phyloP scores from a whole-genome alignment of 2,329 filamentous ascomycete species.

The Talaromyces amestolkiae region DNA sequence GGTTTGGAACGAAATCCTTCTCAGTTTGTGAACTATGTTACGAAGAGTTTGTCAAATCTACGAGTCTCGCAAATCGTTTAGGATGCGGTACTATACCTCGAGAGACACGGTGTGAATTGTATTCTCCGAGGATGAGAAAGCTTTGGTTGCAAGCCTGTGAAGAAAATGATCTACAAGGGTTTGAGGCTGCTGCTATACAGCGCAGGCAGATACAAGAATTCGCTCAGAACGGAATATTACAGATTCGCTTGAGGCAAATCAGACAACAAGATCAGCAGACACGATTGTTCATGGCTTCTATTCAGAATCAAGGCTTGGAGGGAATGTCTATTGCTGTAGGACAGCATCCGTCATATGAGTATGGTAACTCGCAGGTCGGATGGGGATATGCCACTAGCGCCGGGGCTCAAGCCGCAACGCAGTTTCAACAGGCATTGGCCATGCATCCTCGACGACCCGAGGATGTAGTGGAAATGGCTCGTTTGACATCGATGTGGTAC shows the following conservation, averaged over 20 bases:
- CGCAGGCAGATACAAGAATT: background rate
- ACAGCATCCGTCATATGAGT: background rate
- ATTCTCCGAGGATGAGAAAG: background rate
- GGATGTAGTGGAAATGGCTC: background rate
- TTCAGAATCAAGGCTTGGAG: background rate
- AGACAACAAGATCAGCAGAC: background rate
- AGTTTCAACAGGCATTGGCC: background rate
- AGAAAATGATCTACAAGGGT: background rate
- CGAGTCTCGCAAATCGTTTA: background rate
- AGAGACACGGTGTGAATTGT: background rate
- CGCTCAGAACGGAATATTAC: background rate
- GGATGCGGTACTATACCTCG: background rate
- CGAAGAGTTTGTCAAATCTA: background rate
- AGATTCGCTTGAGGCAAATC: background rate
- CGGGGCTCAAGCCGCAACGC: background rate
- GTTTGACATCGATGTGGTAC: background rate
- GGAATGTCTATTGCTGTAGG: background rate
- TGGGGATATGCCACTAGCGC: background rate
- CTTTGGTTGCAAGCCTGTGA: slow-evolving; percentile 1
- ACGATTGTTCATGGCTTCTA: background rate
- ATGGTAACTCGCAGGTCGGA: background rate
- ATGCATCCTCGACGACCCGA: background rate
- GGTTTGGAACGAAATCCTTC: background rate
- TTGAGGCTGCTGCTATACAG: background rate
- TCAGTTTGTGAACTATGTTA: slow-evolving; percentile 1